Percentiles rank a stretch among this genome's conserved stretches.
Evolutionary conservation across 1,284 basidiomycete genomes (phyloP).

Genomic region (Earliella scabrosa): DNA sequence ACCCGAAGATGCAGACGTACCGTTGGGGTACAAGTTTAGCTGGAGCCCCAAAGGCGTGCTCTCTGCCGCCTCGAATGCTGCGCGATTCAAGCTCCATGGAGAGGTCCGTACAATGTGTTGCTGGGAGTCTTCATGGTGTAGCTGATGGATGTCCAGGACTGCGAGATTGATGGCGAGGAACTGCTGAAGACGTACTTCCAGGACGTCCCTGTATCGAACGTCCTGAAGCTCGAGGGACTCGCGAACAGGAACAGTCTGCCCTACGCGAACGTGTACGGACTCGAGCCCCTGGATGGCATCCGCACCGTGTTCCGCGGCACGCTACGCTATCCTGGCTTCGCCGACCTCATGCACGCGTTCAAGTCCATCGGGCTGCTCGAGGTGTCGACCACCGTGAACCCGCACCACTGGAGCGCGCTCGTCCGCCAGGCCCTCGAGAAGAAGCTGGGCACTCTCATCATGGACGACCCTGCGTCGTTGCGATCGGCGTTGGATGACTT

Average conservation of each 20-base stretch:
- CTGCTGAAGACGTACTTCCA: slow-evolving; percentile 67
- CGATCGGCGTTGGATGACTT: slow-evolving; percentile 45
- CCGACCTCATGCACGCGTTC: slow-evolving; percentile 77
- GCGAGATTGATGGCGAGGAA: slow-evolving; percentile 55
- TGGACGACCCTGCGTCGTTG: slow-evolving; percentile 39
- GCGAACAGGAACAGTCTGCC: slow-evolving; percentile 88
- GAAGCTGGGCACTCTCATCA: slow-evolving; percentile 33
- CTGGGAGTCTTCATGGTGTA: too few relatives aligned
- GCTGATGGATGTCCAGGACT: slow-evolving; percentile 39
- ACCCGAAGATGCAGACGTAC: slow-evolving; percentile 67
- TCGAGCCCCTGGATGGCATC: slow-evolving; percentile 54
- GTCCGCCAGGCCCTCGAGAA: slow-evolving; percentile 41
- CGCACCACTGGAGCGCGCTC: slow-evolving; percentile 51
- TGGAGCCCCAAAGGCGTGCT: slow-evolving; percentile 93
- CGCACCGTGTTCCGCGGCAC: slow-evolving; percentile 86
- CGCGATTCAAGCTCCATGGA: slow-evolving; percentile 68
- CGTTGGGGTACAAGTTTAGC: slow-evolving; percentile 93
- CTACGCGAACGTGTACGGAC: slow-evolving; percentile 77
- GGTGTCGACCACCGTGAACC: slow-evolving; percentile 39
- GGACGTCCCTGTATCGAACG: slow-evolving; percentile 67
- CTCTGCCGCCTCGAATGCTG: slow-evolving; percentile 80
- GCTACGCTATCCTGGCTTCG: slow-evolving; percentile 90
- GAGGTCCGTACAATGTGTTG: slow-evolving; percentile 44
- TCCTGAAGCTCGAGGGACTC: slow-evolving; percentile 82
- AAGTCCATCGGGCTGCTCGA: slow-evolving; percentile 77